These are phyloP conservation scores for Chaetomidium leptoderma DNA, from an alignment of 495 filamentous ascomycete species.

Conservation along the genomic window DNA sequence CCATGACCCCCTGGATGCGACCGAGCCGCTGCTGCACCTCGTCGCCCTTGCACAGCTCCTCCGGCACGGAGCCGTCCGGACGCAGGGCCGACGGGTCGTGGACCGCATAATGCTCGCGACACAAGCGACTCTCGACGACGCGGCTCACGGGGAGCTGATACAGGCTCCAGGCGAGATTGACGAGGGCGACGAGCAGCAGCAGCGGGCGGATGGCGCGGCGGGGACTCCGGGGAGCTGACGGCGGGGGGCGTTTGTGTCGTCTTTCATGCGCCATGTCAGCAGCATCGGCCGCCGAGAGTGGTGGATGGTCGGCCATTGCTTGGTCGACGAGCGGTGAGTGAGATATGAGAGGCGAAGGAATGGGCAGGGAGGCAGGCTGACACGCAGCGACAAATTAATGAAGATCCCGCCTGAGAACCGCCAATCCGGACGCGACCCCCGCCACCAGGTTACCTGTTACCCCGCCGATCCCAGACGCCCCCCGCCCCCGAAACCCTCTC, in stretches of 20 bases:
- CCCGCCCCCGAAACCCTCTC: neutral
- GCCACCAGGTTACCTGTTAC: neutral
- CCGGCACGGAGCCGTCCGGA: slow-evolving; percentile 36
- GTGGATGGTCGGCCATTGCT: neutral
- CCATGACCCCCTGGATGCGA: slow-evolving; percentile 42
- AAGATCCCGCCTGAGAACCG: neutral
- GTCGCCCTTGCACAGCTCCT: slow-evolving; percentile 47
- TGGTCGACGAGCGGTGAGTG: neutral
- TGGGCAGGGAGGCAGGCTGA: neutral
- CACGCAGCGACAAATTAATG: too few relatives aligned
- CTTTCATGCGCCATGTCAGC: neutral
- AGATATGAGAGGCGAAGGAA: neutral
- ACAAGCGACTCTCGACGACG: slow-evolving; percentile 45
- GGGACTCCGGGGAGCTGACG: neutral
- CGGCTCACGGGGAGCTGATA: slow-evolving; percentile 47
- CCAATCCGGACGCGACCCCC: too few relatives aligned
- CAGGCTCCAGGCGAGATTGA: slow-evolving; percentile 43
- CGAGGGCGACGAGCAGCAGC: slow-evolving; percentile 38
- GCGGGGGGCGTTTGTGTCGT: neutral
- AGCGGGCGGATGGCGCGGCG: slow-evolving; percentile 29
- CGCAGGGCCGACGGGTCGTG: slow-evolving; percentile 35
- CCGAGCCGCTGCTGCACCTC: slow-evolving; percentile 42
- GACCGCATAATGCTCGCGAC: slow-evolving; percentile 41
- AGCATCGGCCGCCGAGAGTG: neutral
- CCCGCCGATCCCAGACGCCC: neutral